Conservation (phyloP, 257 asterid genomes). For the Plectranthus barbatus region DNA sequence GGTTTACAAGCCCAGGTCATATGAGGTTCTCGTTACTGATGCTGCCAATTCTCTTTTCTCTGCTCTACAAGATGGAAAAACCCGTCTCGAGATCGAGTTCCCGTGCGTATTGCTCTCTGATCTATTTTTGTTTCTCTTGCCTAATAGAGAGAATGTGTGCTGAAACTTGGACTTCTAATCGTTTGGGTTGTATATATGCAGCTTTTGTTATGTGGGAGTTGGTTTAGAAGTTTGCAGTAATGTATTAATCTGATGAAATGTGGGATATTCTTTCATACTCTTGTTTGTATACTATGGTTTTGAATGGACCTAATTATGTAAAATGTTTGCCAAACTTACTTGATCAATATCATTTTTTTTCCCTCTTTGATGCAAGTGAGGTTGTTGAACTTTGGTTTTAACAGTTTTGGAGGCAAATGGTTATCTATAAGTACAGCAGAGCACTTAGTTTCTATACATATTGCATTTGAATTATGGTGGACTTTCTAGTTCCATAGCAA, state of each 20-base stretch:
- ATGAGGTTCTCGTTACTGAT: constrained; percentile 73
- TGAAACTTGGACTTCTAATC: neutral
- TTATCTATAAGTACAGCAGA: neutral
- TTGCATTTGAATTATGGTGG: neutral
- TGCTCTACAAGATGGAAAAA: constrained; percentile 78
- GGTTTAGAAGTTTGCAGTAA: neutral
- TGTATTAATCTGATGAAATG: neutral
- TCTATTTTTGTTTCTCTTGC: neutral
- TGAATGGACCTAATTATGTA: neutral
- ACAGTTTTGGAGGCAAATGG: neutral
- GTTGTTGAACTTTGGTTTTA: neutral
- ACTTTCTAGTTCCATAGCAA: neutral
- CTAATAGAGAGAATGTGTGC: neutral
- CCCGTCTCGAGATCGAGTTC: constrained; percentile 79
- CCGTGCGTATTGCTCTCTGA: constrained; percentile 46
- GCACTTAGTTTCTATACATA: neutral
- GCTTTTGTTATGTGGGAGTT: neutral
- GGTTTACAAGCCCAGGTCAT: constrained; percentile 85
- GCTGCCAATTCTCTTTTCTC: constrained; percentile 67
- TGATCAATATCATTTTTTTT: neutral
- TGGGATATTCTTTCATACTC: neutral
- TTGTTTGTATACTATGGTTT: neutral
- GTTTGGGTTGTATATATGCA: neutral
- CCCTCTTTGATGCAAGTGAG: neutral
- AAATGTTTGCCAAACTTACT: neutral